Evolutionary conservation across 805 yeast genomes (phyloP).

Genomic region (Brettanomyces naardenensis): DNA sequence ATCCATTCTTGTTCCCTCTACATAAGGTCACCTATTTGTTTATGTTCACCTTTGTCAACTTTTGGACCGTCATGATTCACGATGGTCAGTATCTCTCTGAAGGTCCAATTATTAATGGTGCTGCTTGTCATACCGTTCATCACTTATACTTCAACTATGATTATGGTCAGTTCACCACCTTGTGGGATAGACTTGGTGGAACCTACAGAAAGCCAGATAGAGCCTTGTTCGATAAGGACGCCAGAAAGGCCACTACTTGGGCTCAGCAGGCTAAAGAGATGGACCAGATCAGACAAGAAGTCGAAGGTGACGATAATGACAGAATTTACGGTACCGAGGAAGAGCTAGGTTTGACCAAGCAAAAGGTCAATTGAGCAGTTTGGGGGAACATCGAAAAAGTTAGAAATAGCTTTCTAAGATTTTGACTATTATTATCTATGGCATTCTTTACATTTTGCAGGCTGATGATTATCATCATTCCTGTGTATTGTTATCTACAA

Average conservation of each 20-base stretch:
- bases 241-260: conserved; percentile 59
- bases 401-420: no score
- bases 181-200: conserved; percentile 96
- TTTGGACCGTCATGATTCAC: conserved; percentile 98
- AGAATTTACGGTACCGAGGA: conserved; percentile 64
- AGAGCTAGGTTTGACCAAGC: conserved; percentile 2
- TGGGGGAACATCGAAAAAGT: no score
- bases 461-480: no score
- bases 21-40: conserved; percentile 78
- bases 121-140: conserved; percentile 97
- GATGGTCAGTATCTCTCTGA: conserved; percentile 94
- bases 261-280: conserved; percentile 59
- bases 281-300: conserved; percentile 69
- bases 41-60: conserved; percentile 84
- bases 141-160: conserved; percentile 96
- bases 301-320: conserved; percentile 74
- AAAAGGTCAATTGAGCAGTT: neutral
- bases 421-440: no score
- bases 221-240: conserved; percentile 63
- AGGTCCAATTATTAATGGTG: conserved; percentile 92
- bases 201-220: conserved; percentile 90
- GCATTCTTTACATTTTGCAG: no score
- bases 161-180: conserved; percentile 95
- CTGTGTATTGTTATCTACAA: no score
- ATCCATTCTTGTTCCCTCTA: conserved; percentile 86